Base-by-base conservation (phyloP, 202 grass and related monocot genomes). In the Elaeis oleifera region DNA sequence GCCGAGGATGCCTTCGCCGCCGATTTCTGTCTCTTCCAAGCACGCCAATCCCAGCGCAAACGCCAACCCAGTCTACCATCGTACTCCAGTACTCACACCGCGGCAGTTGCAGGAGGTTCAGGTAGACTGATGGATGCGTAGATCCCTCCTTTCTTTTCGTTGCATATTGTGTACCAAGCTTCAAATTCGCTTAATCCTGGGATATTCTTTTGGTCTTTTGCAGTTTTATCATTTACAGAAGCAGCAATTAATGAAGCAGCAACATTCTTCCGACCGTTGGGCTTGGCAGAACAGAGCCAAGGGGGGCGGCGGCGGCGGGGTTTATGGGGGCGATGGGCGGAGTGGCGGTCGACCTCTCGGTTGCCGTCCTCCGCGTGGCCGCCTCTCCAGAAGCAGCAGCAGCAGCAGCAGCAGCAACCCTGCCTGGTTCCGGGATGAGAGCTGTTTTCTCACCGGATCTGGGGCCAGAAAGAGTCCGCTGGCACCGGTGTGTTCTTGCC, bases 401-500 rank as follows among this genome's bases (percentile, higher is more conserved):
- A 48, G 50, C 39, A 16, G 23, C 32, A 44, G 15, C 68, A 20
- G 20, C 20, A 20, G 20, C 20, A 20, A 0, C 23, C 1, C 32
- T 4, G 16, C 31, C 29, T 14, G 66, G 29, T 4, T 21, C 75
- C 3, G 75, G 57, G 18, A 65, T 71, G 67, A 18, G 60, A 3
- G 68, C 68, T 3, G 23, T 78, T 1, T 78, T 55, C 76, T 71
- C 8, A 54, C 58, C 23, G 67, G 16, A 14, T 21, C 56, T 5
- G 48, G 23, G 4, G 54, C 52, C 32, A 71, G 63, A 21, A 53
- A 32, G 76, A 78, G 31, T 78, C 76, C 9, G 57, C 66, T 15
- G 76, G 76, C 1, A 78, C 76, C 16, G 76, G 68, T 4, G 68
- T 78, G 18, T 78, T 78, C 58, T 59, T 78, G 22, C 76, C 76